Percentiles rank a stretch among this genome's conserved stretches.
These are phyloP conservation scores for Canavalia gladiata DNA, from an alignment of 306 rosid genomes.

Conservation along the genomic window DNA sequence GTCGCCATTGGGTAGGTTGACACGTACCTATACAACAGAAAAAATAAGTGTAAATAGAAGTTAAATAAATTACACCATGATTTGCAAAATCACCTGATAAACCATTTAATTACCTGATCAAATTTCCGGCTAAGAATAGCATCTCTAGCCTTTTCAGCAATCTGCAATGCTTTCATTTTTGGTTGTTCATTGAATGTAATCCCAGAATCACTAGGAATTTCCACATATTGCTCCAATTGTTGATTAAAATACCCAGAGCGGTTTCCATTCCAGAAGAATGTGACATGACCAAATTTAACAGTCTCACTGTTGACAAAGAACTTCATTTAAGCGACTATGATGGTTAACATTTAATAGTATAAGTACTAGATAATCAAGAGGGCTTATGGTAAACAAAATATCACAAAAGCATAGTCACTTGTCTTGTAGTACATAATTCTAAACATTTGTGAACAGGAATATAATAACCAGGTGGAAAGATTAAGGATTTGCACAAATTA, in stretches of 20 bases:
- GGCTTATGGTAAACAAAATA: not conserved
- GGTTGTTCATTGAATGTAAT: conserved; percentile 92
- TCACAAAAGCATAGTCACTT: not conserved
- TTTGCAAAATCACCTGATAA: conserved; percentile 9
- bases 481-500: conserved; percentile 3
- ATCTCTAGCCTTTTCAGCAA: conserved; percentile 92
- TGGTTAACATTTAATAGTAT: conserved; percentile 20
- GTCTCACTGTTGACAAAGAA: conserved; percentile 76
- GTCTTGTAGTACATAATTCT: not conserved
- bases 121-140: conserved; percentile 88
- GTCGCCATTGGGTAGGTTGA: conserved; percentile 96
- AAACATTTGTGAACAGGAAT: conserved; percentile 33
- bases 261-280: conserved; percentile 99
- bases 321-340: not conserved
- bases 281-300: conserved; percentile 97
- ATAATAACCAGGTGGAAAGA: conserved; percentile 32
- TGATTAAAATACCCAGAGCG: conserved; percentile 88
- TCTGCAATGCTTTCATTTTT: conserved; percentile 90
- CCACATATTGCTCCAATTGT: conserved; percentile 85
- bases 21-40: conserved; percentile 73
- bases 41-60: conserved; percentile 35
- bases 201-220: conserved; percentile 94
- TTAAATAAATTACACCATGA: conserved; percentile 12
- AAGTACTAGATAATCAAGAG: conserved; percentile 22
- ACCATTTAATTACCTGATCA: conserved; percentile 56